phyloP scores from a whole-genome alignment of 2,329 filamentous ascomycete species.

The Macrophomina pseudophaseolina region DNA sequence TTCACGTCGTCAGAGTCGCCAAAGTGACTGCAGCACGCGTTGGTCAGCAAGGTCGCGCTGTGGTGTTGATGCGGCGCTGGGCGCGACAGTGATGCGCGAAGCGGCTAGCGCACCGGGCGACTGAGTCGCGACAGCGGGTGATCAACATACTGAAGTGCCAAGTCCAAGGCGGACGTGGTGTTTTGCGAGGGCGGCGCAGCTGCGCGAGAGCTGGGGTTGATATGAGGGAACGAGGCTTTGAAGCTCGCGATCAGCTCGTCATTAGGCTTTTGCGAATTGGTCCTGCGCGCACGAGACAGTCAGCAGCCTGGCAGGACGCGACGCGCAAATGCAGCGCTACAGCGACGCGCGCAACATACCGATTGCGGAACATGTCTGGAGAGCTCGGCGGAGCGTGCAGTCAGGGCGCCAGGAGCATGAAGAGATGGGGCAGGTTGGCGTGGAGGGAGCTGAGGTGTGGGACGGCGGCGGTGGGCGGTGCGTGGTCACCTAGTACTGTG shows the following conservation, averaged over 20 bases:
- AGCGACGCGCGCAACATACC: constrained; percentile 41
- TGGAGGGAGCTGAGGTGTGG: constrained; percentile 10
- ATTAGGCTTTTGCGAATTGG: constrained; percentile 81
- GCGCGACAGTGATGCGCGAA: constrained; percentile 10
- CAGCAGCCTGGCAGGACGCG: constrained; percentile 23
- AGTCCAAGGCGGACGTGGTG: constrained; percentile 46
- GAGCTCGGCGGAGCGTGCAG: constrained; percentile 37
- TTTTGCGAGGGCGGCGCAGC: constrained; percentile 52
- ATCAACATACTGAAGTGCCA: constrained; percentile 50
- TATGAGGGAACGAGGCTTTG: constrained; percentile 79
- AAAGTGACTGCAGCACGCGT: constrained; percentile 44
- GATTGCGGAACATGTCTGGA: constrained; percentile 54
- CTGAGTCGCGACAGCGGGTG: constrained; percentile 27
- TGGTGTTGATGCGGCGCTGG: constrained; percentile 5
- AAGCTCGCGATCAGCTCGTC: constrained; percentile 85
- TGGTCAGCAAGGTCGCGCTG: constrained; percentile 11
- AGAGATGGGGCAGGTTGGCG: constrained; percentile 28
- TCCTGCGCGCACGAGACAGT: constrained; percentile 53
- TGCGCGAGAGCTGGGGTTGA: constrained; percentile 51
- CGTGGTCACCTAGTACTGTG: constrained; percentile 21
- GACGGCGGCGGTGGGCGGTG: constrained; percentile 20
- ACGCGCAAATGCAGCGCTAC: not conserved
- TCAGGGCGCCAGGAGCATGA: constrained; percentile 38
- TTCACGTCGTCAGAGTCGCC: constrained; percentile 61
- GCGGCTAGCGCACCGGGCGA: constrained; percentile 28